Evolutionary conservation across 129 eudicot genomes (phyloP).

Genomic region (Pittosporum tobira): DNA sequence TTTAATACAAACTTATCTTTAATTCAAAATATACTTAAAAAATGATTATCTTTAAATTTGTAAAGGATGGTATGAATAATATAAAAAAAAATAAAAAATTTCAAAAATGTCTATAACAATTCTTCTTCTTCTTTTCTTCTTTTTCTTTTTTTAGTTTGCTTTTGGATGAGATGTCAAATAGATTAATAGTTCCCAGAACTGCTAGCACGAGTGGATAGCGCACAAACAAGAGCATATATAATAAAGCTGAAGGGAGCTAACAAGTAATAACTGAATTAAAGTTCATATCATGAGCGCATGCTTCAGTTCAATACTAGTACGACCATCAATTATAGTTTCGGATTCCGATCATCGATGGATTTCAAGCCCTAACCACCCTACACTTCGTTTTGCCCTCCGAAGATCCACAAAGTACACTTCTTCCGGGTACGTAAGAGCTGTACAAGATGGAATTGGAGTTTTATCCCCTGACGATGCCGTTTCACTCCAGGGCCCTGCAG

Average conservation of each 20-base stretch:
- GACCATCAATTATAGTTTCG: constrained; percentile 20
- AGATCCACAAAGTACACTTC: not conserved
- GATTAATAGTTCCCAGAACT: too few species aligned
- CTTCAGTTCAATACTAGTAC: constrained; percentile 30
- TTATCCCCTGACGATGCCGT: constrained; percentile 45
- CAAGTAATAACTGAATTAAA: not conserved
- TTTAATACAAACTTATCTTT: too few species aligned
- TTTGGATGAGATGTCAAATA: too few species aligned
- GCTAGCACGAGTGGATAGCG: too few species aligned
- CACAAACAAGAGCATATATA: not conserved
- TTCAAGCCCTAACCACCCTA: constrained; percentile 14
- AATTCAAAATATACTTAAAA: too few species aligned
- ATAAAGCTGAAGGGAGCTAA: not conserved
- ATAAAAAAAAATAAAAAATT: too few species aligned
- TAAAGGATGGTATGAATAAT: too few species aligned
- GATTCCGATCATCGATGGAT: constrained; percentile 12
- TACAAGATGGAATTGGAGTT: constrained; percentile 40
- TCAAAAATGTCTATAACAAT: too few species aligned
- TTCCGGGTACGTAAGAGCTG: constrained; percentile 17
- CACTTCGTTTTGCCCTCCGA: constrained; percentile 6
- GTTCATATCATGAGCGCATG: constrained; percentile 39
- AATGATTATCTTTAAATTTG: too few species aligned
- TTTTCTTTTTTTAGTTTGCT: too few species aligned
- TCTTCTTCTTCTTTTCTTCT: too few species aligned
- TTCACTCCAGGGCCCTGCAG: constrained; percentile 12